Percentiles rank a stretch among this genome's conserved stretches.
phyloP scores from a whole-genome alignment of 2,329 filamentous ascomycete species.

The Helotiales sp. region DNA sequence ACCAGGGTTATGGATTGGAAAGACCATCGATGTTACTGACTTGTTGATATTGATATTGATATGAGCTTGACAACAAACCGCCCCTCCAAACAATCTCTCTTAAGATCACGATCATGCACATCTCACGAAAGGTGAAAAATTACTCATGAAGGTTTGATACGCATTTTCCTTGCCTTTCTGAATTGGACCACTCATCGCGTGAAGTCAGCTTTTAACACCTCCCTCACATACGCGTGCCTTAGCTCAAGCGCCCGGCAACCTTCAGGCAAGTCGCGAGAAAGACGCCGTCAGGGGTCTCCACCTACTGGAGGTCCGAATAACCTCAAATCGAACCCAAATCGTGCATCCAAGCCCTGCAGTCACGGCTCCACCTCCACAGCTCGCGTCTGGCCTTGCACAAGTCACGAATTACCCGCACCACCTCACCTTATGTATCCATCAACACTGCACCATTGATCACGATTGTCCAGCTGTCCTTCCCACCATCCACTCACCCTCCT shows the following conservation, averaged over 20 bases:
- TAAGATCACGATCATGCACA: slow-evolving; percentile 24
- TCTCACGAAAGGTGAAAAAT: background rate
- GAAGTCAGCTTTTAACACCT: slow-evolving; percentile 23
- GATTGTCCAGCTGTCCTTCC: slow-evolving; percentile 19
- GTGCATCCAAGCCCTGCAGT: background rate
- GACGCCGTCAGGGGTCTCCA: slow-evolving; percentile 27
- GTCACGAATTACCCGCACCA: background rate
- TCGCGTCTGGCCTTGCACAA: background rate
- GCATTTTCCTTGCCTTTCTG: background rate
- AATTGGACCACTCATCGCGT: slow-evolving; percentile 30
- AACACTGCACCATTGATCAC: slow-evolving; percentile 32
- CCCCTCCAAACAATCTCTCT: slow-evolving; percentile 23
- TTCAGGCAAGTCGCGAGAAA: slow-evolving; percentile 19
- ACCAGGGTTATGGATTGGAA: slow-evolving; percentile 21
- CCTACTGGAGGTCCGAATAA: slow-evolving; percentile 35
- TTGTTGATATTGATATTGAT: slow-evolving; percentile 24
- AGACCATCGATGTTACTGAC: background rate
- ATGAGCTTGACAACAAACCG: slow-evolving; percentile 31
- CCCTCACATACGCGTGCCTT: slow-evolving; percentile 23
- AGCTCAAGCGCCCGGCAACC: slow-evolving; percentile 31
- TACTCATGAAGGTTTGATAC: background rate
- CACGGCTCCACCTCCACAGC: slow-evolving; percentile 9
- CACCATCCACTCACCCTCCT: background rate
- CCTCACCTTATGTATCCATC: slow-evolving; percentile 30
- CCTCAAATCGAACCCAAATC: slow-evolving; percentile 34